Evolutionary conservation across 2,329 filamentous ascomycete species (phyloP).

Genomic region (Rugonectria rugulosa): DNA sequence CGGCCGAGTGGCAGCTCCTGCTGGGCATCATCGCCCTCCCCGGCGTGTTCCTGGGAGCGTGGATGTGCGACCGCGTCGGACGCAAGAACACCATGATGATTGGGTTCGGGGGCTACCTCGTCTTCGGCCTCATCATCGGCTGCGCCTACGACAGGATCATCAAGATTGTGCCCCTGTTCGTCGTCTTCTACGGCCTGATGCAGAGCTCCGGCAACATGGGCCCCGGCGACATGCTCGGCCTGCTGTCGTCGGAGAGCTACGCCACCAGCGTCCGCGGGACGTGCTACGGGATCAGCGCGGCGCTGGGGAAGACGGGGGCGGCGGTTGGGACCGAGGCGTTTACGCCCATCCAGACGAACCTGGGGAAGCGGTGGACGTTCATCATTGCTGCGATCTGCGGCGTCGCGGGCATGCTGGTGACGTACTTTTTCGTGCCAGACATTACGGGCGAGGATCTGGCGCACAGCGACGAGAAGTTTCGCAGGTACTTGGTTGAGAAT

Average conservation of each 20-base stretch:
- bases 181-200: constrained; percentile 61
- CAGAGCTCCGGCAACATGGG: constrained; percentile 58
- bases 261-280: constrained; percentile 60
- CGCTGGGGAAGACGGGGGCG: constrained; percentile 59
- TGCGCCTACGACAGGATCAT: constrained; percentile 56
- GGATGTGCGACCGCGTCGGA: constrained; percentile 55
- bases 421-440: constrained; percentile 56
- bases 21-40: constrained; percentile 54
- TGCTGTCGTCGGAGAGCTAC: constrained; percentile 59
- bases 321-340: constrained; percentile 60
- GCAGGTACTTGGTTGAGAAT: constrained; percentile 51
- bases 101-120: constrained; percentile 57
- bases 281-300: constrained; percentile 59
- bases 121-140: constrained; percentile 61
- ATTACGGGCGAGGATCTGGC: constrained; percentile 54
- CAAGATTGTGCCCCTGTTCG: constrained; percentile 56
- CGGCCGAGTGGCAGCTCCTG: constrained; percentile 58
- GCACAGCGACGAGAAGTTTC: constrained; percentile 52
- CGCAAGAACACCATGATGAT: constrained; percentile 59
- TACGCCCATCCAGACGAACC: constrained; percentile 52
- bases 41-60: constrained; percentile 58
- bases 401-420: constrained; percentile 55
- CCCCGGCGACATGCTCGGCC: constrained; percentile 58
- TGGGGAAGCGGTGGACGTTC: constrained; percentile 59
- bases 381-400: constrained; percentile 61